These are phyloP conservation scores for Podaxis sp. DNA, from an alignment of 768 basidiomycete genomes.

Conservation along the genomic window DNA sequence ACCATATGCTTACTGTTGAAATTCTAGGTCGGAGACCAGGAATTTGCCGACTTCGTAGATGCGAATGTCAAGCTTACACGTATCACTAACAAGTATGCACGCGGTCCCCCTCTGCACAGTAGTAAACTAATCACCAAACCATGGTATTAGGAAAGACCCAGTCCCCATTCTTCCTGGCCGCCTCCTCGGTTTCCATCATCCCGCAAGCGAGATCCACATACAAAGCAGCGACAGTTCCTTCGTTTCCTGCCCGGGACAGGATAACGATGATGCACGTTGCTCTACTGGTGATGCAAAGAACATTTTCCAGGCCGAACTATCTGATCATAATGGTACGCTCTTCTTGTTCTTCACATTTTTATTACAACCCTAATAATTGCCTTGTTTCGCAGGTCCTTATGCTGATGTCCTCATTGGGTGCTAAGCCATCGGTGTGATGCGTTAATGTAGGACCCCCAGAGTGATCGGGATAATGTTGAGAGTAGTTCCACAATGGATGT, in stretches of 20 bases:
- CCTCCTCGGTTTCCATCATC: slow-evolving; percentile 48
- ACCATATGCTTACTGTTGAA: background rate
- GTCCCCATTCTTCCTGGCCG: slow-evolving; percentile 58
- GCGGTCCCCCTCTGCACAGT: background rate
- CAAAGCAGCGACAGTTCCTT: slow-evolving; percentile 33
- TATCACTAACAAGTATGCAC: slow-evolving; percentile 35
- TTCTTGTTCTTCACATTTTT: background rate
- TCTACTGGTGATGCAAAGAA: slow-evolving; percentile 50
- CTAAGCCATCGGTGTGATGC: no score
- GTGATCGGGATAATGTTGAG: no score
- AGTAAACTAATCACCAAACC: background rate
- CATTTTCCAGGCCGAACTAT: slow-evolving; percentile 43
- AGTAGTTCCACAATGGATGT: no score
- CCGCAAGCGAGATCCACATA: slow-evolving; percentile 56
- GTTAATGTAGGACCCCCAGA: no score
- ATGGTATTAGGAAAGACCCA: slow-evolving; percentile 27
- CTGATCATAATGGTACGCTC: slow-evolving; percentile 42
- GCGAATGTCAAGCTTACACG: slow-evolving; percentile 37
- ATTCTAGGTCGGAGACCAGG: slow-evolving; percentile 43
- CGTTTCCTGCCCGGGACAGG: slow-evolving; percentile 43
- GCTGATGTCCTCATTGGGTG: slow-evolving; percentile 5
- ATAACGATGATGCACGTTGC: slow-evolving; percentile 56
- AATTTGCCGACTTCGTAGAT: slow-evolving; percentile 45
- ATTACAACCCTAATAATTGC: background rate
- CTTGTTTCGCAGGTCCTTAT: slow-evolving; percentile 8